These are phyloP conservation scores for Dendrocalamus latiflorus DNA, from an alignment of 202 grass and related monocot genomes.

Conservation along the genomic window DNA sequence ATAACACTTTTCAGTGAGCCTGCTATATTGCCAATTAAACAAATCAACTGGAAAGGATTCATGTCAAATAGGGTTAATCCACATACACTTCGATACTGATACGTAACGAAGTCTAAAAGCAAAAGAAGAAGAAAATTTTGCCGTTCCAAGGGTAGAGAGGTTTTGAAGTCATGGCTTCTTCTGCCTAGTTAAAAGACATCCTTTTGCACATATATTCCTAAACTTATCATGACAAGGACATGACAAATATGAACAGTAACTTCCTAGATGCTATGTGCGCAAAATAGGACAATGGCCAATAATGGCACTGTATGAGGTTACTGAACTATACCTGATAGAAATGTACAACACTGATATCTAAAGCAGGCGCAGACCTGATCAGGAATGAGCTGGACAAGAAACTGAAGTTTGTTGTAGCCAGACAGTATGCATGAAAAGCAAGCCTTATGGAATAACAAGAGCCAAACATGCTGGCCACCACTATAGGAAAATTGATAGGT, in stretches of 20 bases:
- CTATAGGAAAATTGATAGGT: not conserved
- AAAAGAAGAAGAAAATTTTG: not conserved
- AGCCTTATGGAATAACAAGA: slow-evolving; percentile 33
- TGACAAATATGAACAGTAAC: not conserved
- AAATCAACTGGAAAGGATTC: not conserved
- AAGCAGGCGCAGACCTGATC: no score
- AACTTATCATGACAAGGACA: slow-evolving; percentile 7
- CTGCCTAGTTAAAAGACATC: not conserved
- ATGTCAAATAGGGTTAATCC: not conserved
- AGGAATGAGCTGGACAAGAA: slow-evolving; percentile 35
- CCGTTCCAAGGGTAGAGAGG: not conserved
- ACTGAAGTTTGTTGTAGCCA: slow-evolving; percentile 23
- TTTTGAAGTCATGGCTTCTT: slow-evolving; percentile 3
- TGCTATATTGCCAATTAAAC: slow-evolving; percentile 6
- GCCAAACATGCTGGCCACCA: slow-evolving; percentile 43
- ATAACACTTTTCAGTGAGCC: slow-evolving; percentile 18
- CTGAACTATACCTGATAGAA: slow-evolving; percentile 28
- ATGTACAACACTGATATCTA: slow-evolving; percentile 17
- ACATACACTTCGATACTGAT: not conserved
- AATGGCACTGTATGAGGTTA: not conserved
- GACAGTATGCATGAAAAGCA: slow-evolving; percentile 32
- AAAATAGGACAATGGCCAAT: slow-evolving; percentile 2
- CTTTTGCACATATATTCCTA: slow-evolving; percentile 1
- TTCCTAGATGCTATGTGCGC: not conserved
- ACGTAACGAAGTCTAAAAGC: not conserved